phyloP scores from a whole-genome alignment of 202 grass and related monocot species.

The Panicum hallii region DNA sequence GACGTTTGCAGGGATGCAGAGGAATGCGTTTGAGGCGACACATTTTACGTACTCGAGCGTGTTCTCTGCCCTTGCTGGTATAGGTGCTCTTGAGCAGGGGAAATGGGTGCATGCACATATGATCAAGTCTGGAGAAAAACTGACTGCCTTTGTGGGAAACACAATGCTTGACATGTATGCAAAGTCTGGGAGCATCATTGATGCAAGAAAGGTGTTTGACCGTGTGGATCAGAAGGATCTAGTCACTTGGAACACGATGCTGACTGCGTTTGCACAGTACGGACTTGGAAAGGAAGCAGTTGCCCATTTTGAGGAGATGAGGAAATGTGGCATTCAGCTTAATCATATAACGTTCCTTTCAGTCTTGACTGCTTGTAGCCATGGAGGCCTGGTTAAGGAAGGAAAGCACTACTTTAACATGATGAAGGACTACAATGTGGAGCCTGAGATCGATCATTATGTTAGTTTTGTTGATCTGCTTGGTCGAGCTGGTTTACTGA shows the following conservation, averaged over 20 bases:
- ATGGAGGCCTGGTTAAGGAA: constrained; percentile 69
- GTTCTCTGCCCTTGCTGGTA: constrained; percentile 57
- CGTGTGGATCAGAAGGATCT: constrained; percentile 65
- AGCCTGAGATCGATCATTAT: constrained; percentile 68
- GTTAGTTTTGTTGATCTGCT: constrained; percentile 74
- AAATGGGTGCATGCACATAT: constrained; percentile 77
- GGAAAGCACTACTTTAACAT: constrained; percentile 73
- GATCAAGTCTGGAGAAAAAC: constrained; percentile 63
- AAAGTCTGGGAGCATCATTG: constrained; percentile 66
- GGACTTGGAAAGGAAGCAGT: constrained; percentile 62
- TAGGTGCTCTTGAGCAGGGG: constrained; percentile 77
- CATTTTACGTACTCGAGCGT: constrained; percentile 69
- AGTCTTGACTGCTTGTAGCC: constrained; percentile 70
- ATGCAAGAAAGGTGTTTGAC: constrained; percentile 68
- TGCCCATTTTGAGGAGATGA: constrained; percentile 73
- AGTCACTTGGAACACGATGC: constrained; percentile 85
- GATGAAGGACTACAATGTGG: constrained; percentile 58
- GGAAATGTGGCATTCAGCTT: constrained; percentile 50
- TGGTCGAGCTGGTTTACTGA: constrained; percentile 61
- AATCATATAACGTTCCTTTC: constrained; percentile 74
- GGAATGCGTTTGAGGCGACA: constrained; percentile 52
- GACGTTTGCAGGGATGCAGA: constrained; percentile 66
- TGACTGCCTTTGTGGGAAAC: constrained; percentile 61
- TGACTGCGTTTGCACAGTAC: constrained; percentile 76
- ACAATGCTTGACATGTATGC: constrained; percentile 84